Evolutionary conservation across 768 basidiomycete genomes (phyloP).

Genomic region (Naganishia kalamii): DNA sequence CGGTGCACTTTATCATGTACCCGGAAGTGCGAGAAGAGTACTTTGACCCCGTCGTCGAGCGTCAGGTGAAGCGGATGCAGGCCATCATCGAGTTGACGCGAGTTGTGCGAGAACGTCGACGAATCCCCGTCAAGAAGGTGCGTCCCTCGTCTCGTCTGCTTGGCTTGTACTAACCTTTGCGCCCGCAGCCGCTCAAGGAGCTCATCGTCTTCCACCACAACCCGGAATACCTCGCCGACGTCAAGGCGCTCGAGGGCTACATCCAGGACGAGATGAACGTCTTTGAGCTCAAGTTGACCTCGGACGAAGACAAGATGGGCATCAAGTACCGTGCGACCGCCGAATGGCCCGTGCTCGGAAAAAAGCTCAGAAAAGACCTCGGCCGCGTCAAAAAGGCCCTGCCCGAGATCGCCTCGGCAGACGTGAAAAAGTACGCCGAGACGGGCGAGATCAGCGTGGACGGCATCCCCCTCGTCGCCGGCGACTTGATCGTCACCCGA

Average conservation of each 20-base stretch:
- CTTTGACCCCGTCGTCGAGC: conserved; percentile 85
- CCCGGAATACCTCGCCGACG: conserved; percentile 72
- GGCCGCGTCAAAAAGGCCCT: conserved; percentile 81
- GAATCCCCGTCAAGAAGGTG: conserved; percentile 75
- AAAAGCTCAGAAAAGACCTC: conserved; percentile 87
- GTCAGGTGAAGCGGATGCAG: conserved; percentile 91
- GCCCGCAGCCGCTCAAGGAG: conserved; percentile 68
- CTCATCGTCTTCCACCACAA: conserved; percentile 89
- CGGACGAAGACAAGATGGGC: conserved; percentile 76
- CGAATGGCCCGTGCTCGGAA: conserved; percentile 90
- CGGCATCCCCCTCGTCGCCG: conserved; percentile 78
- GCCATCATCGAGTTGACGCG: conserved; percentile 86
- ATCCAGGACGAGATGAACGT: conserved; percentile 93
- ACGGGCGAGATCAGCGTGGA: conserved; percentile 75
- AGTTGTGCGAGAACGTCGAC: conserved; percentile 77
- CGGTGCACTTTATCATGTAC: conserved; percentile 91
- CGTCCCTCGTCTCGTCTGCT: conserved; percentile 12
- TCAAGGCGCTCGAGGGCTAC: conserved; percentile 75
- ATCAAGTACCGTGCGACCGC: conserved; percentile 86
- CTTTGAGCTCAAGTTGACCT: conserved; percentile 79
- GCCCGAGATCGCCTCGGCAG: conserved; percentile 71
- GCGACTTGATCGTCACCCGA: conserved; percentile 85
- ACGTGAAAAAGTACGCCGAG: conserved; percentile 66
- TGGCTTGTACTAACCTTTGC: conserved; percentile 24
- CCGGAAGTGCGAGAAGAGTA: conserved; percentile 90